phyloP scores from a whole-genome alignment of 495 filamentous ascomycete species.

The Gamarada debralockiae region DNA sequence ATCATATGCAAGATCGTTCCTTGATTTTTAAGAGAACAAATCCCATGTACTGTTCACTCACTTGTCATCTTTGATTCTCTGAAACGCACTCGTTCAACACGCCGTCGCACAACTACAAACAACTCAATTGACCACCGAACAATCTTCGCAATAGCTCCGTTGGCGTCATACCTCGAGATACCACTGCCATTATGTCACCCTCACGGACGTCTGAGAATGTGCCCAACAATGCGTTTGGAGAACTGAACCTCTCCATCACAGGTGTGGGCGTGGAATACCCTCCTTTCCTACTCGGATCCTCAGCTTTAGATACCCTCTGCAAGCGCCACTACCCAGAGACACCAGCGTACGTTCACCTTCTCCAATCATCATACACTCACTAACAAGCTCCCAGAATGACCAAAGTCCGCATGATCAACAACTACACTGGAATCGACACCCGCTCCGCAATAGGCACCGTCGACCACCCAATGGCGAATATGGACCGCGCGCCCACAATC shows the following conservation, averaged over 20 bases:
- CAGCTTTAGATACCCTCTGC: constrained; percentile 36
- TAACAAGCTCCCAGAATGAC: constrained; percentile 37
- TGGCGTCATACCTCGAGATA: neutral
- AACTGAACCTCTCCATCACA: constrained; percentile 42
- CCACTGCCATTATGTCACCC: constrained; percentile 7
- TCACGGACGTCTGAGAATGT: constrained; percentile 9
- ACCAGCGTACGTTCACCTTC: constrained; percentile 37
- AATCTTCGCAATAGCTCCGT: no score
- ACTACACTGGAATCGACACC: constrained; percentile 58
- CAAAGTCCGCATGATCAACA: constrained; percentile 59
- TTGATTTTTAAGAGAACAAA: no score
- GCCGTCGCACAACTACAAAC: neutral
- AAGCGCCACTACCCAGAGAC: constrained; percentile 45
- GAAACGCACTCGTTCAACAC: neutral
- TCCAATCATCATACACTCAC: constrained; percentile 6
- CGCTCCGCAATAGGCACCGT: constrained; percentile 55
- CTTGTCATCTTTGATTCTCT: no score
- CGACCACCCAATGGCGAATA: constrained; percentile 53
- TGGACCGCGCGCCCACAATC: constrained; percentile 48
- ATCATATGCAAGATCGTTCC: neutral
- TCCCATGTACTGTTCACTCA: no score
- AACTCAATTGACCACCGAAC: neutral
- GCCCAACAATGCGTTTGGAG: constrained; percentile 15
- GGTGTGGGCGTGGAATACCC: constrained; percentile 49
- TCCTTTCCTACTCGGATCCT: constrained; percentile 37